These are phyloP conservation scores for Ocimum tenuiflorum DNA, from an alignment of 257 asterid genomes.

Conservation along the genomic window DNA sequence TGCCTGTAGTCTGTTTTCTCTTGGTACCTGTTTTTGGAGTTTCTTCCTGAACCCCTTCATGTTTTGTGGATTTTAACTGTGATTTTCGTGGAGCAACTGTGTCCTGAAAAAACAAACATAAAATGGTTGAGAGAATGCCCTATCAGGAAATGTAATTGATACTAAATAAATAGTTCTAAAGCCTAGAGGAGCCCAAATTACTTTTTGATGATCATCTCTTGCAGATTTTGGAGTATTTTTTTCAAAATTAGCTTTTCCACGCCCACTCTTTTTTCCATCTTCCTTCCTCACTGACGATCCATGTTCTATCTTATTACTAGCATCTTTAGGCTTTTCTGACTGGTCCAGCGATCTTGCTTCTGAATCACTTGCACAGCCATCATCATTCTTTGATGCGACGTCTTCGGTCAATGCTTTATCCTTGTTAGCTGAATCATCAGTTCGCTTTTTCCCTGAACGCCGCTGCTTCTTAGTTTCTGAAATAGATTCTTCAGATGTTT, in stretches of 20 bases:
- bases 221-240: slow-evolving; percentile 36
- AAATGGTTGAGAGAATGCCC: not conserved
- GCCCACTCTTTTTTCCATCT: slow-evolving; percentile 46
- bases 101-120: slow-evolving; percentile 29
- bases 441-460: slow-evolving; percentile 14
- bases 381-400: slow-evolving; percentile 35
- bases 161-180: slow-evolving; percentile 4
- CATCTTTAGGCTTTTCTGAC: slow-evolving; percentile 25
- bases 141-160: slow-evolving; percentile 11
- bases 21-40: slow-evolving; percentile 39
- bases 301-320: slow-evolving; percentile 27
- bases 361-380: slow-evolving; percentile 44
- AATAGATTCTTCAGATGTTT: slow-evolving; percentile 41
- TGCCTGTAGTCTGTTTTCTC: slow-evolving; percentile 58
- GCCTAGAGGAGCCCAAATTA: slow-evolving; percentile 23
- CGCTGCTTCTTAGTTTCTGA: slow-evolving; percentile 34
- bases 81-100: slow-evolving; percentile 38
- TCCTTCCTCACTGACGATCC: slow-evolving; percentile 36
- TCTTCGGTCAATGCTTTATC: slow-evolving; percentile 32
- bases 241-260: slow-evolving; percentile 37
- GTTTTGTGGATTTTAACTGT: slow-evolving; percentile 41
- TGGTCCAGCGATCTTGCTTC: slow-evolving; percentile 33
- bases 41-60: slow-evolving; percentile 45
- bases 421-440: slow-evolving; percentile 26
- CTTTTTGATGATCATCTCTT: slow-evolving; percentile 42